Conservation (phyloP, 257 asterid genomes). For the Orobanche coerulescens region DNA sequence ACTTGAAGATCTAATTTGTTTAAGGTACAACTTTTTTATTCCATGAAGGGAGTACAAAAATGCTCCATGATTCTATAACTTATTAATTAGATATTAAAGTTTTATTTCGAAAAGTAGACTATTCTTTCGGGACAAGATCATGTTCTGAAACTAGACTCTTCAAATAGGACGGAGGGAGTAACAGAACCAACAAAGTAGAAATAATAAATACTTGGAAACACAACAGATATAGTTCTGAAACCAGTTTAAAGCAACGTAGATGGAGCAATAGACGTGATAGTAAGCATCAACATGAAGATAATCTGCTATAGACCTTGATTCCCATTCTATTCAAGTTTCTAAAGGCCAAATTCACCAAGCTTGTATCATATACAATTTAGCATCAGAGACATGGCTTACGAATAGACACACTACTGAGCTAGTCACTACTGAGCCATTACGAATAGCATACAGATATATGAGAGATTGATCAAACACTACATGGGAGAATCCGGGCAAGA, state of each 20-base stretch:
- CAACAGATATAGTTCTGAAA: neutral
- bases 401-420: neutral
- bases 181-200: neutral
- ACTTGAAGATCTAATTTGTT: no score
- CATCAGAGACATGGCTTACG: neutral
- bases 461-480: neutral
- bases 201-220: neutral
- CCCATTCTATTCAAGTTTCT: neutral
- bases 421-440: neutral
- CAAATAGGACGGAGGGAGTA: no score
- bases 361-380: neutral
- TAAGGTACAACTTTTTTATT: no score
- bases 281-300: neutral
- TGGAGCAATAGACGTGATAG: neutral
- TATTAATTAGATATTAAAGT: no score
- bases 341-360: neutral
- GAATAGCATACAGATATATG: neutral
- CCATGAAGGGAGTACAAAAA: no score
- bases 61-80: no score
- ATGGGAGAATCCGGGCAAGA: neutral
- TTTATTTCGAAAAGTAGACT: no score
- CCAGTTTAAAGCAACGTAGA: neutral
- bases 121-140: no score
- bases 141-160: no score
- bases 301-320: neutral